These are phyloP conservation scores for Rhizopus arrhizus DNA, from an alignment of 371 early-diverging fungal species.

Conservation along the genomic window DNA sequence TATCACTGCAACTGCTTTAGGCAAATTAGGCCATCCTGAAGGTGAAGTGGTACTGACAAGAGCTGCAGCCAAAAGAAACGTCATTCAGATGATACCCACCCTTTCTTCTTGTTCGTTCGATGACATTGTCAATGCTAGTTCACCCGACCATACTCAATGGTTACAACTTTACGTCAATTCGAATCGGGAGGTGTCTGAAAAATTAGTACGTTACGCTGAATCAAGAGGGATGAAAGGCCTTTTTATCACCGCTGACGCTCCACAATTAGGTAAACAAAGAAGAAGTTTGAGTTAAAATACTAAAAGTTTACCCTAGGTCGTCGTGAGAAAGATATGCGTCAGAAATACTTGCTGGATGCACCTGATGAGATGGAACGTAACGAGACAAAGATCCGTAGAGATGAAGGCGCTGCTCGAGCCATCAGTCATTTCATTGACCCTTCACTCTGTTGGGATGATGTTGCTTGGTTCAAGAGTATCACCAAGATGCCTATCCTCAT, in stretches of 20 bases:
- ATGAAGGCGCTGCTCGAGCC: conserved; percentile 76
- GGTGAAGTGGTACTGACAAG: conserved; percentile 74
- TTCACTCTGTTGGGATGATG: conserved; percentile 84
- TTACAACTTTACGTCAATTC: conserved; percentile 92
- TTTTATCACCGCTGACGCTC: conserved; percentile 93
- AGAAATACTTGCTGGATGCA: conserved; percentile 52
- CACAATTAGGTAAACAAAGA: conserved; percentile 62
- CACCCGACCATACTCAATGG: conserved; percentile 60
- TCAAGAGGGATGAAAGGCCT: conserved; percentile 78
- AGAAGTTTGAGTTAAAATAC: no score
- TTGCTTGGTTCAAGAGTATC: conserved; percentile 83
- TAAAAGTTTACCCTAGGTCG: conserved; percentile 55
- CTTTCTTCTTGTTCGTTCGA: conserved; percentile 73
- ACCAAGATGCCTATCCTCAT: conserved; percentile 88
- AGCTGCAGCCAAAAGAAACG: conserved; percentile 54
- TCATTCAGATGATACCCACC: conserved; percentile 75
- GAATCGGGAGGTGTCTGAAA: conserved; percentile 72
- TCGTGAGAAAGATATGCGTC: conserved; percentile 90
- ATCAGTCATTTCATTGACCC: conserved; percentile 80
- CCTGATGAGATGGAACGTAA: conserved; percentile 39
- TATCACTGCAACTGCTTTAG: conserved; percentile 67
- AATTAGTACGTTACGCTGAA: conserved; percentile 82
- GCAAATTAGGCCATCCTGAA: conserved; percentile 76
- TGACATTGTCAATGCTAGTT: conserved; percentile 56
- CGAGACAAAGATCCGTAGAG: conserved; percentile 31